These are phyloP conservation scores for Pseudomassariella vexata DNA, from an alignment of 2,329 filamentous ascomycete genomes.

Conservation along the genomic window DNA sequence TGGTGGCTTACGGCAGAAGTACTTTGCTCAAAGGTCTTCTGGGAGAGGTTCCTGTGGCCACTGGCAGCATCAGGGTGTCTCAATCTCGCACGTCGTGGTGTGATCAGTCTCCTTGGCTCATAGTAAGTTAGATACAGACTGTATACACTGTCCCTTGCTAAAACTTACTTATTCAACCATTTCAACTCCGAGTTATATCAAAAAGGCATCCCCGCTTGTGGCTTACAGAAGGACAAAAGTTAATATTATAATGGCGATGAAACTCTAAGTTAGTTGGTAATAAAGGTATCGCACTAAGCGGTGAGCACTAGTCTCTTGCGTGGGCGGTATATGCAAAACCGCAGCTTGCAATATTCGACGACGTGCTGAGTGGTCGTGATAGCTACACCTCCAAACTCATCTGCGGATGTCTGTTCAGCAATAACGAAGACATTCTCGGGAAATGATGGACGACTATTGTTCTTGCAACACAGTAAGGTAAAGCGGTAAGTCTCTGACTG, in stretches of 20 bases:
- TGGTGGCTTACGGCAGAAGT: conserved; percentile 7
- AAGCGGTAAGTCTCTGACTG: too few species aligned
- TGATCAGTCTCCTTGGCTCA: conserved; percentile 7
- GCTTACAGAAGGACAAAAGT: conserved; percentile 22
- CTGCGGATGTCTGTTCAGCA: background rate
- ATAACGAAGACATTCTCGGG: background rate
- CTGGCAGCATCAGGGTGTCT: conserved; percentile 1
- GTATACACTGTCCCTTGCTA: conserved; percentile 23
- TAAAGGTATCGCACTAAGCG: conserved; percentile 29
- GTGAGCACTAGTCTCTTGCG: conserved; percentile 23
- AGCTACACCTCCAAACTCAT: background rate
- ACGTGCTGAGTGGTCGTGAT: conserved; percentile 2
- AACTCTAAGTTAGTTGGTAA: conserved; percentile 28
- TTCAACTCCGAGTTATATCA: conserved; percentile 25
- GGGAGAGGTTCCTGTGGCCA: conserved; percentile 3
- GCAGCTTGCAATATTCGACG: conserved; percentile 1
- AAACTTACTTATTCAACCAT: conserved; percentile 22
- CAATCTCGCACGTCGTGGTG: conserved; percentile 3
- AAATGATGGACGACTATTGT: background rate
- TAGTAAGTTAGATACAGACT: background rate
- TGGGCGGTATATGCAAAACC: conserved; percentile 3
- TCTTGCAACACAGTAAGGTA: background rate
- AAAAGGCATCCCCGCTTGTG: conserved; percentile 26
- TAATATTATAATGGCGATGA: conserved; percentile 24
- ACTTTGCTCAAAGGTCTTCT: conserved; percentile 6